Evolutionary conservation across 495 filamentous ascomycete genomes (phyloP), one percentile per base, ranked within the genome.

Genomic region (Chaetomidium leptoderma): DNA sequence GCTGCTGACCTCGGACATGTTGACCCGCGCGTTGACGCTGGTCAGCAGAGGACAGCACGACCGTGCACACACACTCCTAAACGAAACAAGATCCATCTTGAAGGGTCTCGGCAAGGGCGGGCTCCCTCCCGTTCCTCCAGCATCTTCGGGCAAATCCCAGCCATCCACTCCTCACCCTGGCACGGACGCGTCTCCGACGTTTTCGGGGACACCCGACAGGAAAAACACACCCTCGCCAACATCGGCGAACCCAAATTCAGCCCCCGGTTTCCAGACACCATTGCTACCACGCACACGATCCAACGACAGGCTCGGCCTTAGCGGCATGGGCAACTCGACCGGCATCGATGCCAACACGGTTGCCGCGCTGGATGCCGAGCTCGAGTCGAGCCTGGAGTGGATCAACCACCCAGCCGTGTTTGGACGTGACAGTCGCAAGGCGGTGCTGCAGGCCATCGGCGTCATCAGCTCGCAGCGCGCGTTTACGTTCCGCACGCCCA

Each of bases 321-420:
- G 76, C 51, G 82, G 82, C 33, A 86, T 88, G 66, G 83, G 81
- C 0, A 84, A 86, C 8, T 78, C 83, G 8, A 80, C 84, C 3
- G 86, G 88, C 10, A 90, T 97, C 53, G 92, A 96, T 64, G 65
- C 78, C 6, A 73, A 78, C 29, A 93, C 89, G 4, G 88, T 97
- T 64, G 77, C 81, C 19, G 95, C 95, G 5, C 83, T 99, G 16
- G 93, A 97, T 66, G 83, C 88, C 6, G 93, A 97, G 65, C 81
- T 99, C 9, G 89, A 97, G 67, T 78, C 89, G 10, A 86, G 87
- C n/a, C 77, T 99, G n/a, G 93, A 99, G 70, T 99, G 93, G 93
- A 97, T 99, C 69, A 90, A 87, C 64, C 95, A 99, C 67, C 95
- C 93, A 6, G 92, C 92, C 2, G 89, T 97, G 8, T 99, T 99